These are phyloP conservation scores for Cyphellophora europaea DNA, from an alignment of 2,329 filamentous ascomycete species.

Conservation along the genomic window DNA sequence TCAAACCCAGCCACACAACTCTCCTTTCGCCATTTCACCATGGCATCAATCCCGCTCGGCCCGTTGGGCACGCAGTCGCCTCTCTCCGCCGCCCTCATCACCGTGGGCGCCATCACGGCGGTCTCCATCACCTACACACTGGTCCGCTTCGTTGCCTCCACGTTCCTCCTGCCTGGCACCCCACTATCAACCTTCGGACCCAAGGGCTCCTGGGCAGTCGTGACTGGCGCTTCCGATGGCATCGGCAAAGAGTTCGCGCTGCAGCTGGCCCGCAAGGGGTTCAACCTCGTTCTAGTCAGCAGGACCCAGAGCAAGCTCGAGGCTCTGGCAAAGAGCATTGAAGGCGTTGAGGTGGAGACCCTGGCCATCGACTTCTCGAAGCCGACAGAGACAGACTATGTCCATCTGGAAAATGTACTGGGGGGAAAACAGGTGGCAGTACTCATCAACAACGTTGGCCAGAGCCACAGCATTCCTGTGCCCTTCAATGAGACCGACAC, in stretches of 20 bases:
- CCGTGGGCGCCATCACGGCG: constrained; percentile 50
- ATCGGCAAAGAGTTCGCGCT: constrained; percentile 93
- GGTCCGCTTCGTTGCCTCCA: constrained; percentile 52
- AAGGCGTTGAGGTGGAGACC: constrained; percentile 61
- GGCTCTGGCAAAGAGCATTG: constrained; percentile 64
- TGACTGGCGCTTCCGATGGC: constrained; percentile 93
- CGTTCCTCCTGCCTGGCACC: constrained; percentile 55
- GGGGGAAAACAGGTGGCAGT: constrained; percentile 71
- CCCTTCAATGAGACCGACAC: constrained; percentile 71
- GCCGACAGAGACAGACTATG: constrained; percentile 64
- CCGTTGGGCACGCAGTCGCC: constrained; percentile 14
- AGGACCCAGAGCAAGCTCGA: constrained; percentile 90
- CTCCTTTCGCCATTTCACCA: too few relatives aligned
- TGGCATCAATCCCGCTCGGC: constrained; percentile 12
- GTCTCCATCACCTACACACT: constrained; percentile 49
- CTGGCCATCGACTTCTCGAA: constrained; percentile 86
- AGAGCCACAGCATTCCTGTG: constrained; percentile 87
- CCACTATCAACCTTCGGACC: constrained; percentile 85
- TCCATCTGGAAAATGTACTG: constrained; percentile 58
- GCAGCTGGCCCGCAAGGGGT: constrained; percentile 82
- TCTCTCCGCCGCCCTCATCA: constrained; percentile 23
- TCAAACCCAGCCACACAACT: too few relatives aligned
- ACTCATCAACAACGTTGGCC: constrained; percentile 92
- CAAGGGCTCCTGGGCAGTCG: constrained; percentile 84
- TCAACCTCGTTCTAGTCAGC: constrained; percentile 90